Evolutionary conservation across 2,329 filamentous ascomycete species (phyloP).

Genomic region (Calonectria henricotiae): DNA sequence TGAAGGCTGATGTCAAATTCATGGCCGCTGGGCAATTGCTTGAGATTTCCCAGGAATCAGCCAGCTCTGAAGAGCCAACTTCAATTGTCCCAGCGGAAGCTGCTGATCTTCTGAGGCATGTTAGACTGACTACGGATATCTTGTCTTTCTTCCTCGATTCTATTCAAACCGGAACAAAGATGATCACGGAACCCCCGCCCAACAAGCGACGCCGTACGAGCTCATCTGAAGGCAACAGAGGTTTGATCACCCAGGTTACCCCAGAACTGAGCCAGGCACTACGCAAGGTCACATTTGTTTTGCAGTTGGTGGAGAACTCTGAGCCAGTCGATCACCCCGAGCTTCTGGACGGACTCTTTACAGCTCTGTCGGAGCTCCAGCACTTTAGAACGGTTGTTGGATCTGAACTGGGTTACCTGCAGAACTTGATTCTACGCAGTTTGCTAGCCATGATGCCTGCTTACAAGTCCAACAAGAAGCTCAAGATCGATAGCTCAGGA

Average conservation of each 20-base stretch:
- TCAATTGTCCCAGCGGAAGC: constrained; percentile 72
- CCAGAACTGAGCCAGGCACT: constrained; percentile 79
- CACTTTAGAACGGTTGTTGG: constrained; percentile 86
- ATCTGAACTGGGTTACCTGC: constrained; percentile 91
- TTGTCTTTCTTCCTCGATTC: constrained; percentile 82
- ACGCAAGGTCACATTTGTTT: constrained; percentile 85
- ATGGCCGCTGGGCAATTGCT: constrained; percentile 76
- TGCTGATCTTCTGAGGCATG: constrained; percentile 80
- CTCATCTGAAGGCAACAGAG: constrained; percentile 77
- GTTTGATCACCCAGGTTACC: constrained; percentile 74
- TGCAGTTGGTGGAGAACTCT: constrained; percentile 90
- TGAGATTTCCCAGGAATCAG: constrained; percentile 69
- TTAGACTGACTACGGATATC: constrained; percentile 82
- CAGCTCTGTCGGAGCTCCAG: constrained; percentile 88
- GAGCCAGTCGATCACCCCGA: constrained; percentile 82
- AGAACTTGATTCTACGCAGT: constrained; percentile 87
- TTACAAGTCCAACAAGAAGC: constrained; percentile 74
- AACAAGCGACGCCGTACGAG: constrained; percentile 87
- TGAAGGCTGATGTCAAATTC: constrained; percentile 77
- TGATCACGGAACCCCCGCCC: constrained; percentile 80
- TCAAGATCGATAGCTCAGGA: constrained; percentile 82
- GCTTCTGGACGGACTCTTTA: constrained; percentile 86
- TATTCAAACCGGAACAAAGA: constrained; percentile 81
- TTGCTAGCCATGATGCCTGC: constrained; percentile 88
- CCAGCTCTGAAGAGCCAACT: constrained; percentile 54